Evolutionary conservation across 202 grass and related monocot genomes (phyloP), one percentile per base, ranked within the genome.

Genomic region (Bolboschoenoplectus hybrid): DNA sequence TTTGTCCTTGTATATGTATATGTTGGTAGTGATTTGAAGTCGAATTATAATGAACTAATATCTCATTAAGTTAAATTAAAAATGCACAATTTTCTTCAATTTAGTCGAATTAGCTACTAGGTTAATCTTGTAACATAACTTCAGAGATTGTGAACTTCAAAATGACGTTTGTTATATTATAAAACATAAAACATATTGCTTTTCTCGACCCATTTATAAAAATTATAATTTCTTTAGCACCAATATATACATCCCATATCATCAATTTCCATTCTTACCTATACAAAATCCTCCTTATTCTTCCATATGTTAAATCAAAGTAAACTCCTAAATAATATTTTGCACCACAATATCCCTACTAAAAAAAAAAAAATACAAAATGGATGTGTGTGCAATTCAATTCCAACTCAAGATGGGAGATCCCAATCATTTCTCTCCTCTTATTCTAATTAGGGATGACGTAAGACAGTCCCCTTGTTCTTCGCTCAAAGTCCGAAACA

Each of bases 401-500:
- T 26, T 26, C 34, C 34, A 66, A 65, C 26, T 10, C 1, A 65
- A 67, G 3, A 75, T 53, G 20, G 49, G 49, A 16, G 73, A 34
- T 38, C 7, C 49, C 7, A 38, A 76, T 76, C 73, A 79, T 58
- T 40, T 74, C 7, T 74, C 7, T 8, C 2, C 2, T 14, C 7
- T 17, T 78, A 38, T 12, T 56, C 5, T 39, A 78, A 78, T 78
- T 39, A 16, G 34, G 26, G 14, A 55, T 76, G 73, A 55, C 26
- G 49, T 12, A 51, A 75, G 20, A 17, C 71, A 51, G 1, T 26
- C 9, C 47, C 47, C 20, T 1, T 1, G 26, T 51, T 75, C 4
- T 35, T 75, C 13, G 46, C 71, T 52, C 20, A 52, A 55, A 76
- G 49, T 55, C 73, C 20, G 26, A 76, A 76, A 55, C 73, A 55